Conservation (phyloP, 306 rosid species). For the Prunus mume region DNA sequence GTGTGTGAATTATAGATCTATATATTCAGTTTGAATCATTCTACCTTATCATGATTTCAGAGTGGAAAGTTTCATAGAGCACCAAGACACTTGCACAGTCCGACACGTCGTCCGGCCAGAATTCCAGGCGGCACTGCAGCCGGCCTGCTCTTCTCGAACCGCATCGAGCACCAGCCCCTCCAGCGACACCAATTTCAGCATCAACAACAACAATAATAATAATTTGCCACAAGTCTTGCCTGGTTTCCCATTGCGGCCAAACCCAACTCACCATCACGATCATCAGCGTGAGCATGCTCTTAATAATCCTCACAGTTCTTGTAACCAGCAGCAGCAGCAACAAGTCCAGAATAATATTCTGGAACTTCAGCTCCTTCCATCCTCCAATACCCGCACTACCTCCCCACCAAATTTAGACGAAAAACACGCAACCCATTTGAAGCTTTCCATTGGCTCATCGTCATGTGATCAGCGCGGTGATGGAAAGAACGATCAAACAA, state of each 20-base stretch:
- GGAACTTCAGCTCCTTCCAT: slow-evolving; percentile 75
- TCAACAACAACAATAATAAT: neutral
- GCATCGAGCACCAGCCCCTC: slow-evolving; percentile 86
- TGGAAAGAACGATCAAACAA: neutral
- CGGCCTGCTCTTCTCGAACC: slow-evolving; percentile 62
- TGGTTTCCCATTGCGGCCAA: slow-evolving; percentile 38
- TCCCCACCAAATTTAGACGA: slow-evolving; percentile 29
- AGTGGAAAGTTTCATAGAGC: slow-evolving; percentile 97
- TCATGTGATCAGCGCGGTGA: neutral
- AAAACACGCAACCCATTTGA: slow-evolving; percentile 50
- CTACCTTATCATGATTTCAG: slow-evolving; percentile 35
- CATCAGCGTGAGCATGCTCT: neutral
- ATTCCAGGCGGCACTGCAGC: slow-evolving; percentile 33
- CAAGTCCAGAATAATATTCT: slow-evolving; percentile 31
- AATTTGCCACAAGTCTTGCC: slow-evolving; percentile 25
- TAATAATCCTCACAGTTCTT: slow-evolving; percentile 24
- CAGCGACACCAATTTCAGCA: slow-evolving; percentile 57
- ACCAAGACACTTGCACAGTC: slow-evolving; percentile 80
- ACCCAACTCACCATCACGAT: slow-evolving; percentile 18
- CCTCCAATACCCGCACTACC: slow-evolving; percentile 21
- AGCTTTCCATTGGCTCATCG: slow-evolving; percentile 65
- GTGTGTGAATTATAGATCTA: too few relatives aligned
- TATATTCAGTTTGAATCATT: neutral
- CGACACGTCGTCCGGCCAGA: slow-evolving; percentile 52
- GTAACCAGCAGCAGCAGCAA: neutral